Percentiles rank a stretch among this genome's conserved stretches.
Conservation (phyloP, 441 rosid genomes). For the Erodium trifolium region DNA sequence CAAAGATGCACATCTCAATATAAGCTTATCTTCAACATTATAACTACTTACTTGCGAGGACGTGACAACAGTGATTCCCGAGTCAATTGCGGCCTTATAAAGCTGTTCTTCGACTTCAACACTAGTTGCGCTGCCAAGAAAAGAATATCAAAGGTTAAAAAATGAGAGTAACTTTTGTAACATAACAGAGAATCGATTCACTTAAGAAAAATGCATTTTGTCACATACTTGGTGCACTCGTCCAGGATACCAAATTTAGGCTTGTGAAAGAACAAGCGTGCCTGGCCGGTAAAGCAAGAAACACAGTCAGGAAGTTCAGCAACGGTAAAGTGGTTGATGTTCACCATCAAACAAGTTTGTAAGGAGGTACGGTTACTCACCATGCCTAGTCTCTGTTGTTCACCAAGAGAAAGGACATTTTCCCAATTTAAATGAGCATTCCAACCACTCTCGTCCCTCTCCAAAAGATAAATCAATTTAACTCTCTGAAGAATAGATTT, state of each 20-base stretch:
- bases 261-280: slow-evolving; percentile 91
- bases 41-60: slow-evolving; percentile 74
- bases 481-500: slow-evolving; percentile 79
- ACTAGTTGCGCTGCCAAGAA: slow-evolving; percentile 71
- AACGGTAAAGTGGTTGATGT: not conserved
- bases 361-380: slow-evolving; percentile 32
- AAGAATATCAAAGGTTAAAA: not conserved
- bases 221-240: slow-evolving; percentile 94
- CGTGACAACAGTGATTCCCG: slow-evolving; percentile 87
- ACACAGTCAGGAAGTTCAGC: slow-evolving; percentile 20
- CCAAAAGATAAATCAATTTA: slow-evolving; percentile 74
- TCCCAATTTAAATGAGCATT: slow-evolving; percentile 83
- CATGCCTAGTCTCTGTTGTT: slow-evolving; percentile 98
- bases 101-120: slow-evolving; percentile 98
- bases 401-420: slow-evolving; percentile 90
- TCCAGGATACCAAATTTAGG: slow-evolving; percentile 95
- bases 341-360: slow-evolving; percentile 7
- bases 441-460: slow-evolving; percentile 85
- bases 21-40: not conserved
- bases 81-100: slow-evolving; percentile 67
- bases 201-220: not conserved
- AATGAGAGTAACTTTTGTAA: not conserved
- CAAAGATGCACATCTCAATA: not conserved
- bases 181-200: not conserved
- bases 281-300: slow-evolving; percentile 37